Evolutionary conservation across 352 stramenopile species (phyloP).

Genomic region (Phytopythium montanum): DNA sequence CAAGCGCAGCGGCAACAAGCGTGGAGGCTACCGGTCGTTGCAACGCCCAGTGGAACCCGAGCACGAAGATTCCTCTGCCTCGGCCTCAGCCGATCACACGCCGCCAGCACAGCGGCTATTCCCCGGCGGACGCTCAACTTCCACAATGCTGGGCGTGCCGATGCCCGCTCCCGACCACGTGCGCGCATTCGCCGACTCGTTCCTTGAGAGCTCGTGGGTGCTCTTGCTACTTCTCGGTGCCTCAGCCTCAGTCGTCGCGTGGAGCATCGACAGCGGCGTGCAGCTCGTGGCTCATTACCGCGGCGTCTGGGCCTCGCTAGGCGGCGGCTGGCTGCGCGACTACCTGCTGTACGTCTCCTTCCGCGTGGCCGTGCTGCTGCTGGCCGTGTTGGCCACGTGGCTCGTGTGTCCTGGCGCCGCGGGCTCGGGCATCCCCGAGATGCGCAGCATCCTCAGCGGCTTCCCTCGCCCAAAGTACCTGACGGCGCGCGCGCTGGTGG

Average conservation of each 20-base stretch:
- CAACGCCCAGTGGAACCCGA: constrained; percentile 23
- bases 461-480: constrained; percentile 73
- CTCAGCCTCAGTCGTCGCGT: constrained; percentile 53
- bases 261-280: constrained; percentile 62
- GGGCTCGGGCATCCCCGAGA: constrained; percentile 74
- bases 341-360: constrained; percentile 65
- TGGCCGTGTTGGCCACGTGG: constrained; percentile 57
- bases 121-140: neutral
- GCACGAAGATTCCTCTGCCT: constrained; percentile 15
- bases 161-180: constrained; percentile 50
- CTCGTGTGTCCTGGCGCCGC: constrained; percentile 58
- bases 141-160: neutral
- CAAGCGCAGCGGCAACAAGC: constrained; percentile 9
- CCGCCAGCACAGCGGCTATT: neutral
- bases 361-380: constrained; percentile 51
- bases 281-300: constrained; percentile 37
- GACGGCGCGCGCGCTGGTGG: constrained; percentile 44
- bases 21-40: constrained; percentile 8
- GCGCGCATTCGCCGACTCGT: constrained; percentile 33
- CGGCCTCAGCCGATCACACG: neutral
- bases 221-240: constrained; percentile 60
- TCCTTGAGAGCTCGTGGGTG: constrained; percentile 75
- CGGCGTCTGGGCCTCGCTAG: constrained; percentile 36
- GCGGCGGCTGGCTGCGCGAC: constrained; percentile 40
- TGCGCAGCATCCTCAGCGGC: constrained; percentile 71